These are phyloP conservation scores for Lyophyllum atratum DNA, from an alignment of 768 basidiomycete species.

Conservation along the genomic window DNA sequence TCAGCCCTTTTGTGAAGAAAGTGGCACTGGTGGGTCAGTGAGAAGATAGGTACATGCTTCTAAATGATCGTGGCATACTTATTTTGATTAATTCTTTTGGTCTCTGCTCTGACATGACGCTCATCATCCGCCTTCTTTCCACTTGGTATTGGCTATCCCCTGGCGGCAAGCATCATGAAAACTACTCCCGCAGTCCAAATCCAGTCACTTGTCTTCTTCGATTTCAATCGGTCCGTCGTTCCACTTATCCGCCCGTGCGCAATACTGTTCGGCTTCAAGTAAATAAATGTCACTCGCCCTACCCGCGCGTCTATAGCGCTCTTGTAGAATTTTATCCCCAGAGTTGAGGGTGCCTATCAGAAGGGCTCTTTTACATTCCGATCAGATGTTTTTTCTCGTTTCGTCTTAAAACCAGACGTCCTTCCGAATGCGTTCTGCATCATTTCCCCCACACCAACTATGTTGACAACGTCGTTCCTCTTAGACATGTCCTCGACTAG, in stretches of 20 bases:
- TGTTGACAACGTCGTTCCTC: slow-evolving; percentile 6
- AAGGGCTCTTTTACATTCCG: slow-evolving; percentile 9
- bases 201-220: slow-evolving; percentile 21
- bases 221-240: slow-evolving; percentile 17
- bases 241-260: slow-evolving; percentile 9
- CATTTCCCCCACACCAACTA: slow-evolving; percentile 1
- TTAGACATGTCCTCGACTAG: slow-evolving; percentile 2
- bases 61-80: slow-evolving; percentile 16
- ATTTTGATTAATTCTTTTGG: slow-evolving; percentile 18
- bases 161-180: slow-evolving; percentile 26
- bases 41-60: slow-evolving; percentile 15
- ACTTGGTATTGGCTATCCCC: slow-evolving; percentile 17
- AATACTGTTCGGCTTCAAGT: slow-evolving; percentile 10
- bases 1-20: slow-evolving; percentile 8
- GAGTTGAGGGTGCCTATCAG: slow-evolving; percentile 9
- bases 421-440: slow-evolving; percentile 3
- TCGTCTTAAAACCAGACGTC: slow-evolving; percentile 14
- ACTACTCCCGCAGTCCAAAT: slow-evolving; percentile 24
- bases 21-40: slow-evolving; percentile 4
- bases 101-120: slow-evolving; percentile 16
- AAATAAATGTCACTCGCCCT: slow-evolving; percentile 3
- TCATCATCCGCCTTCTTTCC: slow-evolving; percentile 19
- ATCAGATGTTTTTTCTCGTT: slow-evolving; percentile 14
- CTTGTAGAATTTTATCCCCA: slow-evolving; percentile 8
- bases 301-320: slow-evolving; percentile 9